phyloP scores from a whole-genome alignment of 176 grass and related monocot genomes.

The Aegilops bicornis region DNA sequence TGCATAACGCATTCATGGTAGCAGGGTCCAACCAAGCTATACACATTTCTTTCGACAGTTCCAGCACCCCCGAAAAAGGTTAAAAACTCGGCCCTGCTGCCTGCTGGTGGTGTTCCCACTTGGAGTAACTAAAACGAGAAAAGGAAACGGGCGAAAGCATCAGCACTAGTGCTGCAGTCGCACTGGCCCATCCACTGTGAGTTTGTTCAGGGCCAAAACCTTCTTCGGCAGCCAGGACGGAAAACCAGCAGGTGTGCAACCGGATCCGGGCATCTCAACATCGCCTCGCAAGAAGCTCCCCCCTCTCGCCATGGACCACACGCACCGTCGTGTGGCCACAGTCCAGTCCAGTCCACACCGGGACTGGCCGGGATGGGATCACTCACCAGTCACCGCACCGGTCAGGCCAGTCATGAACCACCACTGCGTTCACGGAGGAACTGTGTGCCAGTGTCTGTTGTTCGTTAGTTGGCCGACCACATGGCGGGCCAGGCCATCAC shows the following conservation, averaged over 20 bases:
- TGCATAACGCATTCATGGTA: neutral
- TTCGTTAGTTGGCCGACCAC: conserved; percentile 20
- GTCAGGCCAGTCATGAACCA: neutral
- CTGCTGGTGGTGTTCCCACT: neutral
- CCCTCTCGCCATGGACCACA: neutral
- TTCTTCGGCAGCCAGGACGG: neutral
- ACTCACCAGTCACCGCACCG: neutral
- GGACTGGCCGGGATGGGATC: neutral
- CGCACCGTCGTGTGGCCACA: neutral
- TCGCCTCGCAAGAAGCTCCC: neutral
- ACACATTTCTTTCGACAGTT: neutral
- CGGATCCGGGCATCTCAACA: neutral
- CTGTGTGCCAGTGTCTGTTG: neutral
- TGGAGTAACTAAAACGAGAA: neutral
- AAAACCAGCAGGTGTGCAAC: neutral
- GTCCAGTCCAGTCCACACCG: neutral
- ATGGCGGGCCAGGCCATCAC: neutral
- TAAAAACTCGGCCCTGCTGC: neutral
- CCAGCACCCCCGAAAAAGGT: neutral
- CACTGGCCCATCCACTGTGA: too few relatives aligned
- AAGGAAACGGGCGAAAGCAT: neutral
- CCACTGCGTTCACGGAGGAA: neutral
- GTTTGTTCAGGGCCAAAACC: neutral
- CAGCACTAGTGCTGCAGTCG: neutral
- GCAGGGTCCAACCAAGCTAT: neutral